A percentile compares a stretch with the other conserved stretches of the same genome.
phyloP scores from a whole-genome alignment of 2,329 filamentous ascomycete species.

The Magnaporthiopsis incrustans region DNA sequence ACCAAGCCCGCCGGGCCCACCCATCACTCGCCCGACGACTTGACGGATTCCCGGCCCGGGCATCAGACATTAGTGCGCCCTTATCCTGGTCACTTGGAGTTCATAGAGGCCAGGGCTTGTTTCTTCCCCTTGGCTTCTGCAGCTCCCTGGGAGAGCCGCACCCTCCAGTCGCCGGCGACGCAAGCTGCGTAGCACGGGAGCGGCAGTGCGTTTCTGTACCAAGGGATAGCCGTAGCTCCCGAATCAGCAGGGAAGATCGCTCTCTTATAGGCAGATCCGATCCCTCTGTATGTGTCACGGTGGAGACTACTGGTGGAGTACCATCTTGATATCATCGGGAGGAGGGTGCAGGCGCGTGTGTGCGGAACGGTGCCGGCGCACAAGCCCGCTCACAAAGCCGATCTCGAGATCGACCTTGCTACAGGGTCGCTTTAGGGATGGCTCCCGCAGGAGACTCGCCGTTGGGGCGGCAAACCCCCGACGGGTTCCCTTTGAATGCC shows the following conservation, averaged over 20 bases:
- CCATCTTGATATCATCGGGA: neutral
- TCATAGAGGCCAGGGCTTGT: too few relatives aligned
- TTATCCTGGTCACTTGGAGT: too few relatives aligned
- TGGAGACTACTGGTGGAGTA: neutral
- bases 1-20: too few relatives aligned
- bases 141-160: too few relatives aligned
- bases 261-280: neutral
- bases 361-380: neutral
- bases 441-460: neutral
- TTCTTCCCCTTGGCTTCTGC: too few relatives aligned
- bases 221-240: too few relatives aligned
- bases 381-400: neutral
- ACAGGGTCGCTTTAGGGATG: neutral
- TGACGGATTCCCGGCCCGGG: too few relatives aligned
- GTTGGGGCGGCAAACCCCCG: too few relatives aligned
- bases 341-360: neutral
- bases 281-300: neutral
- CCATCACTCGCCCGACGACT: too few relatives aligned
- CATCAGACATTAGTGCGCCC: too few relatives aligned
- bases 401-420: neutral
- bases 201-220: neutral
- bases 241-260: neutral
- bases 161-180: too few relatives aligned
- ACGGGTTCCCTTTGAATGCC: neutral
- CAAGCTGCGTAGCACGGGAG: neutral